A percentile compares a stretch with the other conserved stretches of the same genome.
Conservation (phyloP, 148 eudicot genomes). For the Nyssa sinensis region DNA sequence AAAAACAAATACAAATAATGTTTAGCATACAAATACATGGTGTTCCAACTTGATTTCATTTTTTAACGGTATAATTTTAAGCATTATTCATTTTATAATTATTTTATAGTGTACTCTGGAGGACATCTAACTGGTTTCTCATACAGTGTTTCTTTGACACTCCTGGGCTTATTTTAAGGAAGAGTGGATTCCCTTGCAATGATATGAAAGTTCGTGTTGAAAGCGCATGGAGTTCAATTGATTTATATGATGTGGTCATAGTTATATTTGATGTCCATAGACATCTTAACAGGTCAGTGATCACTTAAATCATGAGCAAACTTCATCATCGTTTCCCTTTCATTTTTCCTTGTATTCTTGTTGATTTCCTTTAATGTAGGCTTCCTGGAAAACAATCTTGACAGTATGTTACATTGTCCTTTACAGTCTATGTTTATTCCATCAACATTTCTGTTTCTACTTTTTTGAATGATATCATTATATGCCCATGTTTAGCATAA, state of each 20-base stretch:
- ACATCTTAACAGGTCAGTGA: conserved; percentile 74
- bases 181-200: conserved; percentile 59
- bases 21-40: not conserved
- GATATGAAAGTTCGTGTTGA: conserved; percentile 72
- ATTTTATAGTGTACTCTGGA: not conserved
- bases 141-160: conserved; percentile 97
- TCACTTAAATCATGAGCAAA: not conserved
- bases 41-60: conserved; percentile 5
- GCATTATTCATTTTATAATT: not conserved
- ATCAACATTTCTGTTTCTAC: not conserved
- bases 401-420: not conserved
- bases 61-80: not conserved
- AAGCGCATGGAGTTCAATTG: conserved; percentile 80
- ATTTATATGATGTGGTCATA: conserved; percentile 76
- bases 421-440: too few relatives aligned
- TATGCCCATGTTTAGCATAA: not conserved
- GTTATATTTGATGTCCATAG: conserved; percentile 95
- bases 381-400: not conserved
- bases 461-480: too few relatives aligned
- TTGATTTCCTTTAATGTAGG: not conserved
- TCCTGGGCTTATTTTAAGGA: conserved; percentile 84
- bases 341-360: too few relatives aligned
- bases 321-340: not conserved
- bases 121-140: conserved; percentile 22
- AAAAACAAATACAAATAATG: not conserved